phyloP scores from a whole-genome alignment of 75 land plant species.

The Pinus albicaulis region DNA sequence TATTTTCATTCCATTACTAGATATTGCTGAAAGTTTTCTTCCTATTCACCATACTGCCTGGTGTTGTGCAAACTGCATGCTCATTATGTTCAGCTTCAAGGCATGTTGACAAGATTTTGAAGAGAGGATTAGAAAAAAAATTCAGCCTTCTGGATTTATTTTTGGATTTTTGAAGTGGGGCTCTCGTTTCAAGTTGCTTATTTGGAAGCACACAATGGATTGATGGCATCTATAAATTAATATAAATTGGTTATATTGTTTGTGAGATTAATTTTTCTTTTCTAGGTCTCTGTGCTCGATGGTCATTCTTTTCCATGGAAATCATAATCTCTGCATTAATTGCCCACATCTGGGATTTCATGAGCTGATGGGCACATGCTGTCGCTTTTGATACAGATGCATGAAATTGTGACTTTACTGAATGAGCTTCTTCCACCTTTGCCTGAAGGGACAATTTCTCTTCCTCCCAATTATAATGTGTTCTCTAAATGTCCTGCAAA shows the following conservation, averaged over 20 bases:
- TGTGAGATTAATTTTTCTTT: neutral
- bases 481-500: neutral
- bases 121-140: neutral
- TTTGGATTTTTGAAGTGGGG: neutral
- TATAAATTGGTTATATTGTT: neutral
- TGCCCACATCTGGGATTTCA: neutral
- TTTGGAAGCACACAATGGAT: neutral
- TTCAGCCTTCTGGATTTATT: neutral
- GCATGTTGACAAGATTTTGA: neutral
- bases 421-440: constrained; percentile 54
- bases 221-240: neutral
- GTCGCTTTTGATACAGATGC: constrained; percentile 33
- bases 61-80: neutral
- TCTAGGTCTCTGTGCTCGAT: neutral
- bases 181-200: neutral
- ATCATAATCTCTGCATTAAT: neutral
- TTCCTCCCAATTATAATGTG: neutral
- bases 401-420: constrained; percentile 62
- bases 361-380: neutral
- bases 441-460: constrained; percentile 1
- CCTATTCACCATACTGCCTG: neutral
- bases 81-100: neutral
- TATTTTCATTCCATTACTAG: neutral
- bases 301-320: neutral
- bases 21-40: neutral